Percentiles rank a stretch among this genome's conserved stretches.
phyloP scores from a whole-genome alignment of 2,329 filamentous ascomycete genomes.

The Aureobasidium namibiae region DNA sequence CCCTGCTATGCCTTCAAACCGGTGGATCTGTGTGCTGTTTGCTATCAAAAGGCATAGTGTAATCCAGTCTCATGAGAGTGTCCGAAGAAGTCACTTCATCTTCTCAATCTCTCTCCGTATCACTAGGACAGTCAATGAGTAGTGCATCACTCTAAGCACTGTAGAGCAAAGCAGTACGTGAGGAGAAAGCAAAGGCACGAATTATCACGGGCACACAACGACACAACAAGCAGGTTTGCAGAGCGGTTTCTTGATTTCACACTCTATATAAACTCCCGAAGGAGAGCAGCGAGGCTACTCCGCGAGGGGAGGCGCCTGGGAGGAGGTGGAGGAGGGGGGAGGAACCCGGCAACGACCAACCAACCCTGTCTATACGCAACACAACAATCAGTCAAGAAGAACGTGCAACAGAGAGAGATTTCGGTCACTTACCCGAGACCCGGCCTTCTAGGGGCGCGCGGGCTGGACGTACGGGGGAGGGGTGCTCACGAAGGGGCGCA shows the following conservation, averaged over 20 bases:
- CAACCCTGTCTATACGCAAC: not conserved
- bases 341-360: not conserved
- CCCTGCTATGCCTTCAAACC: not conserved
- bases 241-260: not conserved
- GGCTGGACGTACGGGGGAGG: not conserved
- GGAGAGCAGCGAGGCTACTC: not conserved
- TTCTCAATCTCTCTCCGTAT: not conserved
- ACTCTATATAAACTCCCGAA: not conserved
- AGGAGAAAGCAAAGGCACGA: not conserved
- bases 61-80: too few relatives aligned
- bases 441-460: not conserved
- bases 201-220: not conserved
- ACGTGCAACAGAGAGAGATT: not conserved
- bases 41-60: not conserved
- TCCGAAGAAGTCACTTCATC: not conserved
- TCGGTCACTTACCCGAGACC: not conserved
- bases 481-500: slow-evolving; percentile 1
- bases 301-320: not conserved
- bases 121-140: too few relatives aligned
- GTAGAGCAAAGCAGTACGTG: not conserved
- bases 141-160: too few relatives aligned
- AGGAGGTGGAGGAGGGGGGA: not conserved
- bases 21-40: not conserved
- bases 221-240: not conserved
- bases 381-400: not conserved